A percentile compares a stretch with the other conserved stretches of the same genome.
Evolutionary conservation across 306 rosid species (phyloP).

Genomic region (Pterocarpus santalinus): DNA sequence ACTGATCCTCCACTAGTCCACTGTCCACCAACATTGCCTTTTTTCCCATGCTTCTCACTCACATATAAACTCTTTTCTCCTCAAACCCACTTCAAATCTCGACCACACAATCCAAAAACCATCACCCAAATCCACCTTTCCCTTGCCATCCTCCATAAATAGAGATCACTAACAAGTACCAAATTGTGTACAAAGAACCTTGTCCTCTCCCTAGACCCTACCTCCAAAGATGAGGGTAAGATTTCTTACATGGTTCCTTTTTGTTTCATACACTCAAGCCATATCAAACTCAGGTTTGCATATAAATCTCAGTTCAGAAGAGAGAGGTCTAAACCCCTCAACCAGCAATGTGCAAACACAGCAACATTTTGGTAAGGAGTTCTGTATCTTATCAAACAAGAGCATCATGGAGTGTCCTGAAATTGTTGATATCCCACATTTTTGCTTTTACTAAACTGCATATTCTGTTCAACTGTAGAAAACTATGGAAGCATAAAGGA

Average conservation of each 20-base stretch:
- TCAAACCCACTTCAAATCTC: neutral
- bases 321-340: conserved; percentile 3
- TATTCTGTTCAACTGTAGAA: neutral
- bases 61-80: conserved; percentile 7
- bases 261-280: conserved; percentile 15
- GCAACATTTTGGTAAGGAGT: neutral
- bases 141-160: neutral
- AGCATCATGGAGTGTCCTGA: neutral
- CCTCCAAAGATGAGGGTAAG: conserved; percentile 3
- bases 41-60: neutral
- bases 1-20: neutral
- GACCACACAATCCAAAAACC: neutral
- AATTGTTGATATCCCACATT: neutral
- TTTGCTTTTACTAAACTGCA: neutral
- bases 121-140: neutral
- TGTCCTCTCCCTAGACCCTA: neutral
- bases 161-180: neutral
- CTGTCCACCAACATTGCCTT: conserved; percentile 11
- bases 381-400: neutral
- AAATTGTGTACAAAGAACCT: neutral
- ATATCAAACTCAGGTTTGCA: conserved; percentile 30
- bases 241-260: conserved; percentile 4
- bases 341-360: neutral
- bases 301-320: neutral
- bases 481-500: conserved; percentile 2